A percentile compares a stretch with the other conserved stretches of the same genome.
These are phyloP conservation scores for Xylariaceae sp. DNA, from an alignment of 2,329 filamentous ascomycete species.

Conservation along the genomic window DNA sequence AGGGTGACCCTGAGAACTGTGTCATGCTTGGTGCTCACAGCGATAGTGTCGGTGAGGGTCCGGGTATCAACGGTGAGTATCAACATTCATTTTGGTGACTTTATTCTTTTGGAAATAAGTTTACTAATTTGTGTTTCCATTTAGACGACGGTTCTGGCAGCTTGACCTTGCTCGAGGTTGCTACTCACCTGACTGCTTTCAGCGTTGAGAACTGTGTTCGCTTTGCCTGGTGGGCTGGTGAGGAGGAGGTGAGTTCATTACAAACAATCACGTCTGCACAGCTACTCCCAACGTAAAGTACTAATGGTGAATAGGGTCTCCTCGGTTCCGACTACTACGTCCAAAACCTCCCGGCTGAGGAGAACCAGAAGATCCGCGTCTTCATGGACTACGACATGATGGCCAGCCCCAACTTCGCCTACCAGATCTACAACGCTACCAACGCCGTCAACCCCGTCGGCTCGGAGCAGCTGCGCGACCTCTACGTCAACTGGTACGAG, in stretches of 20 bases:
- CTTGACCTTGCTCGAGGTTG: conserved; percentile 56
- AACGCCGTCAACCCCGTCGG: conserved; percentile 66
- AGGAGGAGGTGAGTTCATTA: conserved; percentile 49
- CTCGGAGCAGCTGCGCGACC: conserved; percentile 61
- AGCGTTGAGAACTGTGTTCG: conserved; percentile 60
- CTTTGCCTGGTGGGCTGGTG: conserved; percentile 63
- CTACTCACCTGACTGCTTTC: conserved; percentile 53
- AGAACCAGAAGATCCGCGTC: conserved; percentile 57
- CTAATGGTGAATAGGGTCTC: conserved; percentile 33
- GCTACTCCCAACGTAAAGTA: background rate
- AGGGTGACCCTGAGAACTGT: conserved; percentile 55
- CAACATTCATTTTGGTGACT: background rate
- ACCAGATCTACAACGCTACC: conserved; percentile 66
- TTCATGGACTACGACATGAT: conserved; percentile 71
- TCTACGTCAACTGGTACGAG: conserved; percentile 65
- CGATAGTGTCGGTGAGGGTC: conserved; percentile 57
- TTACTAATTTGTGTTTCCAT: background rate
- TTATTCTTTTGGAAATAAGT: background rate
- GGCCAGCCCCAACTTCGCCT: conserved; percentile 60
- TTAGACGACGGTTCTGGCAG: conserved; percentile 64
- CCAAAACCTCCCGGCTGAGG: conserved; percentile 46
- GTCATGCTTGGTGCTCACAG: conserved; percentile 62
- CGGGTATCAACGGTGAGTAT: conserved; percentile 60
- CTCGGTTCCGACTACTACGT: conserved; percentile 61
- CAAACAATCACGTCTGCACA: background rate